These are phyloP conservation scores for Thielaviopsis populi DNA, from an alignment of 2,329 filamentous ascomycete genomes.

Conservation along the genomic window DNA sequence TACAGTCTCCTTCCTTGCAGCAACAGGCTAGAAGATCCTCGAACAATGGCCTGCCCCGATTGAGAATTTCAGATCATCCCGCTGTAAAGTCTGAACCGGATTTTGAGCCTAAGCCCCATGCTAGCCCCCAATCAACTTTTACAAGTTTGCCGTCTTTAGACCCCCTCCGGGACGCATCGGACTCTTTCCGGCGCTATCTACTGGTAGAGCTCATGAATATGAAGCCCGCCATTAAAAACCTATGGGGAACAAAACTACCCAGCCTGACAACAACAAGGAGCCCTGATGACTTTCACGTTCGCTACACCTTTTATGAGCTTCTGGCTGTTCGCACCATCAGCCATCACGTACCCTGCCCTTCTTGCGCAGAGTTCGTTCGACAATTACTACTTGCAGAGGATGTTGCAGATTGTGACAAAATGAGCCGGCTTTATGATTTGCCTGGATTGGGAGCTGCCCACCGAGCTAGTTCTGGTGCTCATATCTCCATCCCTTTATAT, in stretches of 20 bases:
- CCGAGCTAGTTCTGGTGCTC: neutral
- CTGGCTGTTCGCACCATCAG: neutral
- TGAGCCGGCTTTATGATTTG: neutral
- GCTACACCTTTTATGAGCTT: constrained; percentile 10
- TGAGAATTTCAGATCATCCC: too few species aligned
- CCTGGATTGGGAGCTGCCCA: neutral
- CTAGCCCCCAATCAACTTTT: too few species aligned
- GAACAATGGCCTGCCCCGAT: too few species aligned
- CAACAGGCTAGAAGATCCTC: neutral
- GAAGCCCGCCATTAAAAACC: neutral
- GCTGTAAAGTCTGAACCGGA: neutral
- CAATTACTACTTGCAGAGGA: neutral
- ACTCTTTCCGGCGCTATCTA: neutral
- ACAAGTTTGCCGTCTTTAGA: neutral
- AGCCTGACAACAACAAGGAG: neutral
- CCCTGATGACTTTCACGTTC: constrained; percentile 2
- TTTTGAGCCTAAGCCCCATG: neutral
- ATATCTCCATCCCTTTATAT: constrained; percentile 8
- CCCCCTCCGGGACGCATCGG: neutral
- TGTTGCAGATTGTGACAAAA: neutral
- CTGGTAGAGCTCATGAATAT: neutral
- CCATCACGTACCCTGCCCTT: constrained; percentile 8
- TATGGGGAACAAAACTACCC: neutral
- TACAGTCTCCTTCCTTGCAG: neutral
- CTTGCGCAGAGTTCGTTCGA: constrained; percentile 9